Conservation (phyloP, 768 basidiomycete species). For the Tubosaeta sp. region DNA sequence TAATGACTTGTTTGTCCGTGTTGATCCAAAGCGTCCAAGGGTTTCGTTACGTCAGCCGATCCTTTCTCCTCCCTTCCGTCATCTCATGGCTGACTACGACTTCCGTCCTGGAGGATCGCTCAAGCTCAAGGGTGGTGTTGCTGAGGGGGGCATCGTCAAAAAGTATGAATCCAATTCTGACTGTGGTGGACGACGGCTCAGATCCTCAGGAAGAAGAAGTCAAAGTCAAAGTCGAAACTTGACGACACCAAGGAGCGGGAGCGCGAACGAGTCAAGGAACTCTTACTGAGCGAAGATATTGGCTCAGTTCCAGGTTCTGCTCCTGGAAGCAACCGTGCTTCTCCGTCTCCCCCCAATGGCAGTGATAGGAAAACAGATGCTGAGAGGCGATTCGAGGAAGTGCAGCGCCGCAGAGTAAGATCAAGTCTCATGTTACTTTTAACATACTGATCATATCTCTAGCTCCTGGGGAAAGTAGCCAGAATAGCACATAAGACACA, state of each 20-base stretch:
- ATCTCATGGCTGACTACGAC: conserved; percentile 77
- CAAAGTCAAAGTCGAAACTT: conserved; percentile 61
- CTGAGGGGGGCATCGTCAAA: conserved; percentile 76
- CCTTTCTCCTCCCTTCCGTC: conserved; percentile 11
- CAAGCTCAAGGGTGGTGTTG: conserved; percentile 81
- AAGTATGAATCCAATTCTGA: conserved; percentile 49
- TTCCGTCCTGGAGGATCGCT: conserved; percentile 83
- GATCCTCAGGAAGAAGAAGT: conserved; percentile 72
- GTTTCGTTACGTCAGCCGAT: conserved; percentile 29
- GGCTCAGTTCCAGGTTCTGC: conserved; percentile 39
- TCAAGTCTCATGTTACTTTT: not conserved
- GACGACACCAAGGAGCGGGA: conserved; percentile 44
- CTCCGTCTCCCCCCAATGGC: conserved; percentile 51
- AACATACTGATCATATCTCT: conserved; percentile 8
- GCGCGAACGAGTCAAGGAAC: conserved; percentile 43
- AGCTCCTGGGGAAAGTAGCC: conserved; percentile 74
- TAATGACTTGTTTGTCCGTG: conserved; percentile 20
- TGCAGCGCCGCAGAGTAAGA: conserved; percentile 75
- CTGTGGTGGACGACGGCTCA: conserved; percentile 3
- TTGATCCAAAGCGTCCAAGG: conserved; percentile 10
- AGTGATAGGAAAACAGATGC: conserved; percentile 75
- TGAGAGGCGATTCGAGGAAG: conserved; percentile 83
- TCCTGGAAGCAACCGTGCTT: conserved; percentile 55
- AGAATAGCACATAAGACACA: conserved; percentile 82
- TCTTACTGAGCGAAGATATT: conserved; percentile 46